These are phyloP conservation scores for Phaseolus lunatus DNA, from an alignment of 306 rosid genomes.

Conservation along the genomic window DNA sequence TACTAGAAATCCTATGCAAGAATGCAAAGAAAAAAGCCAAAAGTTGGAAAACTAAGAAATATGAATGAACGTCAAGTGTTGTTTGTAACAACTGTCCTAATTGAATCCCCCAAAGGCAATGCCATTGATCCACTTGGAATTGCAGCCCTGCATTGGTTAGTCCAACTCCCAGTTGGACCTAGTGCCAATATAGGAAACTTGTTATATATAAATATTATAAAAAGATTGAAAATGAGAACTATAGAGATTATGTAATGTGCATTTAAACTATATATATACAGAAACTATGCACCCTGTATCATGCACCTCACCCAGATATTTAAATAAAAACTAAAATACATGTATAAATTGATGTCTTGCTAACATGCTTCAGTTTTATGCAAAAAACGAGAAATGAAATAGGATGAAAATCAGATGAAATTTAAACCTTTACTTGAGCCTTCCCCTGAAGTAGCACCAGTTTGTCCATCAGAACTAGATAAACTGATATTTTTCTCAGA, in stretches of 20 bases:
- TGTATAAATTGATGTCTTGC: conserved; percentile 9
- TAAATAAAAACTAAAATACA: conserved; percentile 6
- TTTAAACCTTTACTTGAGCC: conserved; percentile 46
- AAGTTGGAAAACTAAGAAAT: conserved; percentile 33
- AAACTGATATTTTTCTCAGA: conserved; percentile 18
- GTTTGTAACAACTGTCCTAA: neutral
- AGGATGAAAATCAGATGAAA: conserved; percentile 35
- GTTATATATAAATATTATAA: neutral
- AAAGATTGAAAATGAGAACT: conserved; percentile 16
- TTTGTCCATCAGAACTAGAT: conserved; percentile 44
- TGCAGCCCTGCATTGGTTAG: conserved; percentile 25
- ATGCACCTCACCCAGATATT: conserved; percentile 21
- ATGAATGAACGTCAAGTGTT: conserved; percentile 1
- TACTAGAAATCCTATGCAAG: neutral
- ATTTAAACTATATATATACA: neutral
- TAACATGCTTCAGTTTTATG: conserved; percentile 18
- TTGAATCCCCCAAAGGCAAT: conserved; percentile 20
- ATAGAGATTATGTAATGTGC: neutral
- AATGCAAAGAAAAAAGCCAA: conserved; percentile 8
- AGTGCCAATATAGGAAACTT: conserved; percentile 3
- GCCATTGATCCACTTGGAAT: conserved; percentile 19
- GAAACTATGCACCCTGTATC: conserved; percentile 3
- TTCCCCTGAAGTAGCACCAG: conserved; percentile 46
- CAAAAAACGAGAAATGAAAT: conserved; percentile 21
- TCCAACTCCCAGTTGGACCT: conserved; percentile 30